Evolutionary conservation across 139 green algal species (phyloP).

Genomic region (Micractinium conductrix): DNA sequence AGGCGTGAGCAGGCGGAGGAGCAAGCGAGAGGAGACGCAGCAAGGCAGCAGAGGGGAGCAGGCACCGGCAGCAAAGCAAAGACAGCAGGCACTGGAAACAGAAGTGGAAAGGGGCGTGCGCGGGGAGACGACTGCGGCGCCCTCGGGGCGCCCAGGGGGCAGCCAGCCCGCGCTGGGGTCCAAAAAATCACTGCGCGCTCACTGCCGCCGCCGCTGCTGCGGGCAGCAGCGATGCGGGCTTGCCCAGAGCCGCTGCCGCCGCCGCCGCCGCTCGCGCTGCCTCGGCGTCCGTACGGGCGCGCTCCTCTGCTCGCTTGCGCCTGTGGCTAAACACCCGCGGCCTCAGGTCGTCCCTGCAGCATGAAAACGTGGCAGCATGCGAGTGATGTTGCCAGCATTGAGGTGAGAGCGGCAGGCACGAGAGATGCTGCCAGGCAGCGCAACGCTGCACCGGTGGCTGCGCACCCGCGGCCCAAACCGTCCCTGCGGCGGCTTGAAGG

Average conservation of each 20-base stretch:
- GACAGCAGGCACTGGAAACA: neutral
- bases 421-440: too few species aligned
- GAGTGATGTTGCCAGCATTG: too few species aligned
- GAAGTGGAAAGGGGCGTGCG: neutral
- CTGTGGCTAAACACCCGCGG: slow-evolving; percentile 3
- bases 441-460: too few species aligned
- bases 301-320: neutral
- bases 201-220: neutral
- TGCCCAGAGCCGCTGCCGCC: neutral
- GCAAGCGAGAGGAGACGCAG: neutral
- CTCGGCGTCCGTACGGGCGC: too few species aligned
- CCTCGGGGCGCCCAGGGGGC: too few species aligned
- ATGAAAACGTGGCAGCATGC: too few species aligned
- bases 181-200: neutral
- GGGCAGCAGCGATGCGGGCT: neutral
- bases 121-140: too few species aligned
- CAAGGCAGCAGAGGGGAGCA: neutral
- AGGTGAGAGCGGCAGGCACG: too few species aligned
- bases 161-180: neutral
- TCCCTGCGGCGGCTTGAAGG: too few species aligned
- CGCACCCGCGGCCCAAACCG: too few species aligned
- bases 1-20: neutral
- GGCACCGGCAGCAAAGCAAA: neutral
- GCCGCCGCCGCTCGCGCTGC: neutral
- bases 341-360: neutral